phyloP scores from a whole-genome alignment of 106 monocot species.

The Phalaenopsis equestris region DNA sequence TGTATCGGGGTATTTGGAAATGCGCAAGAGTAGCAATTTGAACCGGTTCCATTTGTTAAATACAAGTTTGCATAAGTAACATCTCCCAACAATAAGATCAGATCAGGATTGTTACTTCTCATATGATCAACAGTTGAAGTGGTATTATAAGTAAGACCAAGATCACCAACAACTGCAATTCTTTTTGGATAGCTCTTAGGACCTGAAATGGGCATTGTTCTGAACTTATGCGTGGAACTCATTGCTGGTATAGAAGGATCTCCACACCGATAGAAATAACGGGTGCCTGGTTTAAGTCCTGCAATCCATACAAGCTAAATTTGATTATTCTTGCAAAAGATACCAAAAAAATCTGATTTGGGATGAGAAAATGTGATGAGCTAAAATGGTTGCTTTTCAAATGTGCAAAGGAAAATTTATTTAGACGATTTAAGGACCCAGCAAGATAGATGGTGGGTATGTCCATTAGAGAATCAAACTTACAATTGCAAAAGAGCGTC shows the following conservation, averaged over 20 bases:
- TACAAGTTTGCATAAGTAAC: constrained; percentile 80
- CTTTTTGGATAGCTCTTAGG: constrained; percentile 49
- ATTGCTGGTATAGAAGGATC: constrained; percentile 62
- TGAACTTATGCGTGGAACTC: constrained; percentile 53
- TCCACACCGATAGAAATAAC: constrained; percentile 74
- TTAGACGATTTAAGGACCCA: neutral
- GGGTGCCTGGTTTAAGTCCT: constrained; percentile 57
- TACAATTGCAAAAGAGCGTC: neutral
- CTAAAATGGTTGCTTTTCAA: neutral
- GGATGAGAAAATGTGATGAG: neutral
- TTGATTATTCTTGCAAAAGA: neutral
- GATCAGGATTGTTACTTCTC: constrained; percentile 63
- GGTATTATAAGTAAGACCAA: constrained; percentile 85
- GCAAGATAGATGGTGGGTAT: too few relatives aligned
- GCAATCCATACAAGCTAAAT: constrained; percentile 10
- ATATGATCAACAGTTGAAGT: constrained; percentile 75
- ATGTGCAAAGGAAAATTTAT: neutral
- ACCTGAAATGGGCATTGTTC: constrained; percentile 61
- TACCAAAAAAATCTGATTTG: neutral
- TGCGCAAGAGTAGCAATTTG: constrained; percentile 79
- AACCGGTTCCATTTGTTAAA: constrained; percentile 79
- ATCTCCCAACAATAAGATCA: constrained; percentile 74
- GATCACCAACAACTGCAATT: constrained; percentile 77
- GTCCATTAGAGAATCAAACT: neutral
- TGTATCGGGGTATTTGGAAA: constrained; percentile 77